These are phyloP conservation scores for Micractinium conductrix DNA, from an alignment of 139 green algal species.

Conservation along the genomic window DNA sequence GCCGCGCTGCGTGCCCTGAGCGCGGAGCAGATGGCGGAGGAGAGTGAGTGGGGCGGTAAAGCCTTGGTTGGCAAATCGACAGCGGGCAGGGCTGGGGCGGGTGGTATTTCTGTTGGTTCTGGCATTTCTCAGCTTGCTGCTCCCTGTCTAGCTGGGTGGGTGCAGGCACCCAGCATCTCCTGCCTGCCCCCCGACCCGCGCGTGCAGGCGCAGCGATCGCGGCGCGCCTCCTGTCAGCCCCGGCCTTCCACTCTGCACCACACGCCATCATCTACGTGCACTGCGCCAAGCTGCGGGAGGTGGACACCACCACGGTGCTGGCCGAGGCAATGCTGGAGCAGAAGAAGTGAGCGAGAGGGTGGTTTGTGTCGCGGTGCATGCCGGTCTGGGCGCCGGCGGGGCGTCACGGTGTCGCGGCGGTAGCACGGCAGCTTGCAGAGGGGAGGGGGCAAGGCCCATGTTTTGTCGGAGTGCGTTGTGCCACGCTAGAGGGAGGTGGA, in stretches of 20 bases:
- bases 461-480: not conserved
- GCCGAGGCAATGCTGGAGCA: constrained; percentile 38
- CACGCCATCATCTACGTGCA: constrained; percentile 73
- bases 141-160: not conserved
- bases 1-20: constrained; percentile 24
- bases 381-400: no score
- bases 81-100: no score
- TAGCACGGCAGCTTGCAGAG: no score
- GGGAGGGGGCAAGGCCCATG: no score
- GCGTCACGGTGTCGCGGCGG: no score
- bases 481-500: not conserved
- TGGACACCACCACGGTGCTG: constrained; percentile 70
- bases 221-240: constrained; percentile 42
- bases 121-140: not conserved
- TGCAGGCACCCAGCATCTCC: not conserved
- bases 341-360: constrained; percentile 7
- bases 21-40: constrained; percentile 22
- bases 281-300: constrained; percentile 70
- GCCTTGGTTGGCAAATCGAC: no score
- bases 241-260: constrained; percentile 38
- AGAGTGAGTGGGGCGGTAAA: constrained; percentile 38
- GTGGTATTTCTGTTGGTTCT: no score
- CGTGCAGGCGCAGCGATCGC: constrained; percentile 28
- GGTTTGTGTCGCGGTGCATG: no score
- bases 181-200: no score